Evolutionary conservation across 2,329 filamentous ascomycete species (phyloP), one percentile per base, ranked within the genome.

Genomic region (Monilinia polystroma): DNA sequence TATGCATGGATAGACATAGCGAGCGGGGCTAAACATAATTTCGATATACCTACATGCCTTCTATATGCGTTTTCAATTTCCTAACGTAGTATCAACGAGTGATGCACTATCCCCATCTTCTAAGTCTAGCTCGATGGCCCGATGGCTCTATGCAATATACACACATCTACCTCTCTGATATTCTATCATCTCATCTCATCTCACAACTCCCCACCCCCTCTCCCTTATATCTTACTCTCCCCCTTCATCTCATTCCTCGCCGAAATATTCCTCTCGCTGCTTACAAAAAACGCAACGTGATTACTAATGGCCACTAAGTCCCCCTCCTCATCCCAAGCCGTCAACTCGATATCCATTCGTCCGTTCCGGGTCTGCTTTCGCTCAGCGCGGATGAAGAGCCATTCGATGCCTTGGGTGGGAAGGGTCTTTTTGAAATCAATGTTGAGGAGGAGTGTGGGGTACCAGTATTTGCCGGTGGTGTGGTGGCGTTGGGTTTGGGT

Each of bases 361-460:
- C 91, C 91, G 70, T 92, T 87, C 70, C 82, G 83, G 53, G 93
- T 85, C 76, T 82, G 80, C 77, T 91, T 93, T 5, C 87, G 82
- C 65, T 84, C 81, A 16, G 88, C 81, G 43, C 90, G 82, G 52
- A 87, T 80, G 72, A 88, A 88, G 64, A 96, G 75, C 87, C 90
- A 95, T 75, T 91, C 87, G 1, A 86, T 85, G 0, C 91, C 91
- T 53, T 85, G 84, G 4, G 79, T 78, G 0, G 90, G 90, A 55
- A 96, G 76, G 8, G 82, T 76, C 75, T 89, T 91, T 80, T 94
- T 95, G 51, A 93, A 80, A 69, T 96, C 91, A 29, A 96, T 73
- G 75, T 91, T 92, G 75, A 95, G 78, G 23, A 88, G 79, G 1
- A 96, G 77, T 0, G 91, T 96, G 7, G 75, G 75, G 63, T 76